phyloP scores from a whole-genome alignment of 768 basidiomycete species.

The Tylopilus sp. region DNA sequence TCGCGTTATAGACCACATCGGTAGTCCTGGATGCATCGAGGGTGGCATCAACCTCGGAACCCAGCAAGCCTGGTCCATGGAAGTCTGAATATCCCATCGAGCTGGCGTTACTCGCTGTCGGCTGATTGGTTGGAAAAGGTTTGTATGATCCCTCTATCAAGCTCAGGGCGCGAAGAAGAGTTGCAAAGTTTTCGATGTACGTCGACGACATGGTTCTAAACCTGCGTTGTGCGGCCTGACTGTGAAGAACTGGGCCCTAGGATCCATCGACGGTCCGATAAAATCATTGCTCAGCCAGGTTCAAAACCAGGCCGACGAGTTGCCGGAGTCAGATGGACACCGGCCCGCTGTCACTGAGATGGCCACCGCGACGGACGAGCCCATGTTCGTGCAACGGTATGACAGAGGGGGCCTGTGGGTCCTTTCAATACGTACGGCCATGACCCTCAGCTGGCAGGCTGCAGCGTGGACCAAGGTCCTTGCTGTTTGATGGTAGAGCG shows the following conservation, averaged over 20 bases:
- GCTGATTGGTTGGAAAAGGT: neutral
- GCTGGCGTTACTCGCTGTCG: neutral
- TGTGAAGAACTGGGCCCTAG: neutral
- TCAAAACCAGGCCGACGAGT: no score
- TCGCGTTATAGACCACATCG: neutral
- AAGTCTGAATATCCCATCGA: neutral
- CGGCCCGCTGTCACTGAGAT: no score
- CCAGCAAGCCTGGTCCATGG: neutral
- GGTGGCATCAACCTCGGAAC: neutral
- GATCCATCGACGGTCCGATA: no score
- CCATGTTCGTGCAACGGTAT: no score
- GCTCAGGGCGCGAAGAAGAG: neutral
- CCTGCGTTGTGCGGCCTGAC: neutral
- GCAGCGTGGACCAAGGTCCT: no score
- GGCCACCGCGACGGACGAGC: no score
- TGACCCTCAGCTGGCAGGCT: no score
- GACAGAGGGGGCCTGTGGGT: no score
- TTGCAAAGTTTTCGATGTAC: neutral
- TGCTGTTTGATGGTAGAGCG: no score
- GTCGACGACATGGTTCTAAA: neutral
- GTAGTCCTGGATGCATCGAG: neutral
- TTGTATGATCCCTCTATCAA: slow-evolving; percentile 1
- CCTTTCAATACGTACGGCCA: no score
- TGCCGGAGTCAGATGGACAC: no score
- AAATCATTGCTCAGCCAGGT: no score